Base-by-base conservation (phyloP, 495 filamentous ascomycete species). In the Usnea hakonensis region DNA sequence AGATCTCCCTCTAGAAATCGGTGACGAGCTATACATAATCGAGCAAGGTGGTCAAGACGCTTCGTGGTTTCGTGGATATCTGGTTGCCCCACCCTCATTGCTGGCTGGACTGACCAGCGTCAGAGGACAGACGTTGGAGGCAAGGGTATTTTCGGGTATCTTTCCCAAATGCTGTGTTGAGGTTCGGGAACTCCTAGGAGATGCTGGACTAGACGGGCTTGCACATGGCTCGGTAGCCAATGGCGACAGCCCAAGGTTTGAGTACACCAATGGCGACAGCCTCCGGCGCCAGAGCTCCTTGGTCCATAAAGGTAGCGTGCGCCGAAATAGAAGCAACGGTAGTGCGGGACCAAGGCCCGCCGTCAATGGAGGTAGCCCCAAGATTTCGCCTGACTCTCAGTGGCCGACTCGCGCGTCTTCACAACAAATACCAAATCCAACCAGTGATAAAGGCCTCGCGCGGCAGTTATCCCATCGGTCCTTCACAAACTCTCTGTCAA, bases 11-110 rank as follows among this genome's bases (percentile, higher is more conserved):
- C 84, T 98, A 69, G 91, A 98, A 74, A 86, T 98, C 33, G 94
- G 94, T 70, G 94, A 98, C 80, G 94, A 97, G 74, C 79, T 98
- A 57, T 98, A 98, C 75, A 95, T 98, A 60, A 96, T 98, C 70
- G 94, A 98, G 76, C 90, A 96, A 74, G 87, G 87, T n/a, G 92
- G 91, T 5, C 74, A 73, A 28, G 82, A 95, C 74, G 88, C 87
- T 65, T 82, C 90, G 69, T 98, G 95, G 95, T 91, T 89, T 69
- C 86, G 94, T 19, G 94, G 94, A 44, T 98, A 98, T 75, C 81
- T 98, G 53, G 87, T 97, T 62, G 90, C 93, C 69, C 94, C 94
- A 10, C 95, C 95, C 8, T 95, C 90, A 53, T 77, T 98, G 66
- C 83, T 97, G 55, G 90, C 94, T 21, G 95, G 93, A 40, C 79